Evolutionary conservation across 73 alveolate species (phyloP).

Genomic region (Stentor roeselii): DNA sequence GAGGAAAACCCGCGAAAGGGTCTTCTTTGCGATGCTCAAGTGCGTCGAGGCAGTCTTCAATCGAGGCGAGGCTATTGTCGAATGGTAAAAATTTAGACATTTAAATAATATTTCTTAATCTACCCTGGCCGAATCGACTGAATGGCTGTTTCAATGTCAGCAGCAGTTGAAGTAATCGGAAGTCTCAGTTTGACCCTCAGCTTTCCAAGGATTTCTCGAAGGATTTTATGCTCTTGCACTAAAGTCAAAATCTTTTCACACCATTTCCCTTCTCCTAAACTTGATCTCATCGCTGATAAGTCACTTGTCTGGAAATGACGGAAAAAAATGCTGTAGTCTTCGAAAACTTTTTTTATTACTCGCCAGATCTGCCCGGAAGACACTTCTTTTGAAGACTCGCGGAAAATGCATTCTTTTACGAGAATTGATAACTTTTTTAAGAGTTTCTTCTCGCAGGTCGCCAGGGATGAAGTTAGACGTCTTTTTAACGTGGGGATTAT

Average conservation of each 20-base stretch:
- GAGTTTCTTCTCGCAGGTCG: not conserved
- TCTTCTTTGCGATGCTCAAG: not conserved
- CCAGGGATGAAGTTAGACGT: not conserved
- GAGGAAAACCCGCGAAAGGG: not conserved
- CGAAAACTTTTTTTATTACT: not conserved
- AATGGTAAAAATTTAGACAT: not conserved
- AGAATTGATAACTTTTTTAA: not conserved
- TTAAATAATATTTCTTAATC: too few species aligned
- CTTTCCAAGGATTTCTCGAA: not conserved
- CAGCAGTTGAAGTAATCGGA: not conserved
- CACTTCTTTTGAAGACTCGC: not conserved
- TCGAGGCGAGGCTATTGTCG: not conserved
- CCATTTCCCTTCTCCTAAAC: not conserved
- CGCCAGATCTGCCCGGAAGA: not conserved
- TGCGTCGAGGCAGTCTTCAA: not conserved
- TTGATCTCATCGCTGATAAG: not conserved
- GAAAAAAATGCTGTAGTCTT: not conserved
- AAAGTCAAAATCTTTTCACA: not conserved
- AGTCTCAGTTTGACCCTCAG: not conserved
- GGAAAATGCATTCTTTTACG: not conserved
- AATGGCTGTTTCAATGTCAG: not conserved
- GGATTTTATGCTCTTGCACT: not conserved
- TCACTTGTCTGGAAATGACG: not conserved
- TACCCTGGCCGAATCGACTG: too few species aligned
- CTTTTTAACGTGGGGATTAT: not conserved